A percentile compares a stretch with the other conserved stretches of the same genome.
phyloP scores from a whole-genome alignment of 2,329 filamentous ascomycete species.

The Fusarium sororula region DNA sequence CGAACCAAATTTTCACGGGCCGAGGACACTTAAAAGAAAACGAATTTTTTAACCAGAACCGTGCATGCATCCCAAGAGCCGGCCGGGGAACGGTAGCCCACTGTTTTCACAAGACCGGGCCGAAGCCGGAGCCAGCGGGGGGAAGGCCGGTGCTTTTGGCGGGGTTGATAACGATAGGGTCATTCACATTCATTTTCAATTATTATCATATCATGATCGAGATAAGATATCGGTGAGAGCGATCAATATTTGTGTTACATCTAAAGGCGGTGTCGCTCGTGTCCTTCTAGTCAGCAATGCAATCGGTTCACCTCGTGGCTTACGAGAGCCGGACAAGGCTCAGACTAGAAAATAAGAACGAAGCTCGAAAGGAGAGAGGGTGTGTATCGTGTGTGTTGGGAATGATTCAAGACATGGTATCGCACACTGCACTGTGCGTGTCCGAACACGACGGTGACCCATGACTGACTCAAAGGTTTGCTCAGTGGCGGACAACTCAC shows the following conservation, averaged over 20 bases:
- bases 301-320: constrained; percentile 8
- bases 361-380: not conserved
- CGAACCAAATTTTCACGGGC: constrained; percentile 4
- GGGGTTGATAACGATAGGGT: constrained; percentile 17
- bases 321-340: constrained; percentile 26
- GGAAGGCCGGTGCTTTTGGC: constrained; percentile 13
- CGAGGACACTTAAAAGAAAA: not conserved
- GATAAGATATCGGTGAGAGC: constrained; percentile 22
- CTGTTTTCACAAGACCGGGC: constrained; percentile 21
- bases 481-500: constrained; percentile 29
- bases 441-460: not conserved
- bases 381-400: not conserved
- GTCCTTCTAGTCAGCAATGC: constrained; percentile 1
- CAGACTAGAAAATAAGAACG: not conserved
- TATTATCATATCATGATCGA: not conserved
- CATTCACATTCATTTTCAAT: not conserved
- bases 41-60: not conserved
- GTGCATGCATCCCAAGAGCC: not conserved
- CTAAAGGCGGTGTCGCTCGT: constrained; percentile 21
- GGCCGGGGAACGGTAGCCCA: constrained; percentile 31
- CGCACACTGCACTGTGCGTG: constrained; percentile 24
- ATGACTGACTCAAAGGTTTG: constrained; percentile 28
- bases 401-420: not conserved
- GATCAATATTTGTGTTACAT: not conserved
- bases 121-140: constrained; percentile 35